Conservation (phyloP, 345 rosid species). For the Psidium guajava region DNA sequence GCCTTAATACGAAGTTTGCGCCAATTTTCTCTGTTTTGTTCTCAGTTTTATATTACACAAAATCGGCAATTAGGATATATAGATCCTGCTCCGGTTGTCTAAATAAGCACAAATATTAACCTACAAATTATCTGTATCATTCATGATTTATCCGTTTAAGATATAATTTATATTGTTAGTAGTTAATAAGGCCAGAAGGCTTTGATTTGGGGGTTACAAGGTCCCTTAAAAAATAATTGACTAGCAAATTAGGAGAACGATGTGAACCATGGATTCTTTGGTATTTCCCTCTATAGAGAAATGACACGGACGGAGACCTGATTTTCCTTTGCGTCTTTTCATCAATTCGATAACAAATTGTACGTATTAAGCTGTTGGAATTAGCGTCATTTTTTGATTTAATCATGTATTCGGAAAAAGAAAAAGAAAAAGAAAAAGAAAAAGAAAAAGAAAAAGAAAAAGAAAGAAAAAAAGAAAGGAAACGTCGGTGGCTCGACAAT, state of each 20-base stretch:
- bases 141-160: background rate
- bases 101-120: background rate
- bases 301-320: background rate
- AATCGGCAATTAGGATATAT: background rate
- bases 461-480: background rate
- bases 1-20: background rate
- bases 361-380: no score
- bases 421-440: background rate
- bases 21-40: background rate
- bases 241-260: background rate
- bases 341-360: background rate
- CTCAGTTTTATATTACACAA: background rate
- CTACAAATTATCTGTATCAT: background rate
- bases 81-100: background rate
- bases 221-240: background rate
- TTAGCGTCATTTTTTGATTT: background rate
- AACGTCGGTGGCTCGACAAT: background rate
- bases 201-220: background rate
- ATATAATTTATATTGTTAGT: background rate
- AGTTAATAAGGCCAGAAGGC: background rate
- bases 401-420: background rate
- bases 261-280: background rate
- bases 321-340: background rate
- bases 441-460: no score
- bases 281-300: background rate